phyloP scores from a whole-genome alignment of 257 asterid genomes.

The Oldenlandia corymbosa region DNA sequence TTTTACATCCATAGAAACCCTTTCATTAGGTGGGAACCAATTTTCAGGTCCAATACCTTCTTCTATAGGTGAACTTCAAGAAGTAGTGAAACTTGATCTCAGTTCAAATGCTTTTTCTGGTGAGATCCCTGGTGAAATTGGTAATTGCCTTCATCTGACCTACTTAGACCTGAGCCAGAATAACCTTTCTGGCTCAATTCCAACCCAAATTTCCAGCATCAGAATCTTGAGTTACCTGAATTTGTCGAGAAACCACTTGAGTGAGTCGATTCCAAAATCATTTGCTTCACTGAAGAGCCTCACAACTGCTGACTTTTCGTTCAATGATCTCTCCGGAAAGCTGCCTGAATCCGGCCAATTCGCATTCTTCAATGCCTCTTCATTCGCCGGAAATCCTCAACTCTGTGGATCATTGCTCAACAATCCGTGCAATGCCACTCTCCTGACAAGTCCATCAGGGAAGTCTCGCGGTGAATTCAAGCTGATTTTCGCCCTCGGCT shows the following conservation, averaged over 20 bases:
- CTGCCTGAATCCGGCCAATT: constrained; percentile 86
- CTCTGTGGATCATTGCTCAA: constrained; percentile 65
- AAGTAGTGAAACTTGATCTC: constrained; percentile 62
- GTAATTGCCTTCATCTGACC: constrained; percentile 58
- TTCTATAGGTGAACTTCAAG: constrained; percentile 64
- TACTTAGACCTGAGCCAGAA: constrained; percentile 86
- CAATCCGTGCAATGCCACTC: constrained; percentile 57
- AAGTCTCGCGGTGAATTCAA: constrained; percentile 55
- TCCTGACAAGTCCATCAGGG: constrained; percentile 14
- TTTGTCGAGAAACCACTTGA: constrained; percentile 70
- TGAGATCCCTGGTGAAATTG: constrained; percentile 64
- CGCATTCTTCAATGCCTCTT: constrained; percentile 63
- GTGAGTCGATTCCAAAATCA: constrained; percentile 52
- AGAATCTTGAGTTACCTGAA: constrained; percentile 72
- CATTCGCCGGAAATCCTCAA: constrained; percentile 68
- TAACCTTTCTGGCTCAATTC: constrained; percentile 63
- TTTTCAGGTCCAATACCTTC: constrained; percentile 75
- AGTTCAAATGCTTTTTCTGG: constrained; percentile 56
- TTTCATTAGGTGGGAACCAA: constrained; percentile 56
- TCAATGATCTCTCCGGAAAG: constrained; percentile 74
- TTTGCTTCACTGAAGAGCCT: constrained; percentile 75
- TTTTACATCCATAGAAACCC: constrained; percentile 63
- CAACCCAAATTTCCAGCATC: constrained; percentile 49
- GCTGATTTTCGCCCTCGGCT: constrained; percentile 70
- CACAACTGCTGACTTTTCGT: constrained; percentile 86